These are phyloP conservation scores for Calycina marina DNA, from an alignment of 2,329 filamentous ascomycete genomes.

Conservation along the genomic window DNA sequence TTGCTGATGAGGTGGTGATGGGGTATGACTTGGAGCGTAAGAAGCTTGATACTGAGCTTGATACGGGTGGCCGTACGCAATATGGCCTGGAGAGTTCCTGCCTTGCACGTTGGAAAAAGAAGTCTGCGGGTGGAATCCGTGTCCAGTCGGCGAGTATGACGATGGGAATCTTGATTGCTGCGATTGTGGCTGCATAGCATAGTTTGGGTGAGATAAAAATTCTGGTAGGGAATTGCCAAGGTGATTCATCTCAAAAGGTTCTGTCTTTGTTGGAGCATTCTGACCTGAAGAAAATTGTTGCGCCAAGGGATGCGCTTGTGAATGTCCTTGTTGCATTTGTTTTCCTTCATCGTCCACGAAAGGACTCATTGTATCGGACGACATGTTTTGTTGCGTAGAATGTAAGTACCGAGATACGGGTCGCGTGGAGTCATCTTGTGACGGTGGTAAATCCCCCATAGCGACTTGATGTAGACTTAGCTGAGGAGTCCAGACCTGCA, in stretches of 20 bases:
- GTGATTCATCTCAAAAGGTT: slow-evolving; percentile 16
- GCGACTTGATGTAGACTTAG: slow-evolving; percentile 1
- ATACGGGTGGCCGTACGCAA: slow-evolving; percentile 15
- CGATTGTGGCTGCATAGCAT: slow-evolving; percentile 9
- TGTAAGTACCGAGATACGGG: background rate
- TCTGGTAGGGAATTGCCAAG: slow-evolving; percentile 17
- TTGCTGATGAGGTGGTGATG: slow-evolving; percentile 9
- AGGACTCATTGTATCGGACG: background rate
- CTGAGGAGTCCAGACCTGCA: slow-evolving; percentile 1
- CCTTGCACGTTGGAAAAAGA: slow-evolving; percentile 7
- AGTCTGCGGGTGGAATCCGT: slow-evolving; percentile 14
- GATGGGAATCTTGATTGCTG: slow-evolving; percentile 11
- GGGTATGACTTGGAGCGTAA: slow-evolving; percentile 11
- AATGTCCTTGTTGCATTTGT: background rate
- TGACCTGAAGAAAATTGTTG: background rate
- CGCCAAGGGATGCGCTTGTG: background rate
- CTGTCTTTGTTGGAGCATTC: slow-evolving; percentile 8
- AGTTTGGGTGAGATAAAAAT: slow-evolving; percentile 13
- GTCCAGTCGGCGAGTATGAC: slow-evolving; percentile 7
- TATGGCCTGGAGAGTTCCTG: slow-evolving; percentile 7
- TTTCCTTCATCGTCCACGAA: background rate
- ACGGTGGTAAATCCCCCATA: slow-evolving; percentile 1
- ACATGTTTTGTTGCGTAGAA: background rate
- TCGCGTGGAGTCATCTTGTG: background rate
- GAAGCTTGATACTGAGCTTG: slow-evolving; percentile 15